Percentiles rank a stretch among this genome's conserved stretches.
Conservation (phyloP, 345 rosid genomes). For the Aquilaria malaccensis region DNA sequence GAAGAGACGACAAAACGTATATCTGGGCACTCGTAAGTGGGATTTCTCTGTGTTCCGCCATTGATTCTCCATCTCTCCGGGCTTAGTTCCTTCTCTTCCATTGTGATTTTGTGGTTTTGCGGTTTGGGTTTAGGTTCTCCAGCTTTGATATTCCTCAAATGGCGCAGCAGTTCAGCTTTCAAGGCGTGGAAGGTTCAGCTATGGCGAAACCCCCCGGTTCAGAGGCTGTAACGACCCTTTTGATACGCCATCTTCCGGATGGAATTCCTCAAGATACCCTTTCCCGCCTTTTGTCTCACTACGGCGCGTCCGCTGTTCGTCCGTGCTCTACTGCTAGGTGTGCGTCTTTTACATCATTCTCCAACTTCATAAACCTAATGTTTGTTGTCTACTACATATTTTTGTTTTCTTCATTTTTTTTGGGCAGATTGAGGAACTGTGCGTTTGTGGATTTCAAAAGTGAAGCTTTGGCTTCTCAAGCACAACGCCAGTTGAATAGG, state of each 20-base stretch:
- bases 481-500: conserved; percentile 80
- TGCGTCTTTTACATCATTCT: no score
- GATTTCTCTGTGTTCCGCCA: no score
- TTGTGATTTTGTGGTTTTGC: no score
- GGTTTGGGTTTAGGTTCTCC: no score
- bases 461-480: conserved; percentile 74
- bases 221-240: conserved; percentile 32
- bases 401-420: not conserved
- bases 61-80: no score
- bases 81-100: no score
- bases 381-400: not conserved
- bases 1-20: no score
- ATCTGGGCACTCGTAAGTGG: no score
- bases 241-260: conserved; percentile 78
- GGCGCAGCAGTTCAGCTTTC: conserved; percentile 16
- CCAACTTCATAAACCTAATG: not conserved
- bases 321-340: conserved; percentile 71
- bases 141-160: conserved; percentile 15
- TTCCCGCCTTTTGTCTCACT: conserved; percentile 68
- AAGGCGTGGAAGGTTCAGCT: conserved; percentile 15
- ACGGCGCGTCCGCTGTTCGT: conserved; percentile 77
- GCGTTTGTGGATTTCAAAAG: conserved; percentile 83
- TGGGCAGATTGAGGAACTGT: conserved; percentile 65
- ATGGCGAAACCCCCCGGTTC: conserved; percentile 2
- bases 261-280: conserved; percentile 71